A percentile compares a stretch with the other conserved stretches of the same genome.
phyloP scores from a whole-genome alignment of 108 stramenopile genomes.

The Fragilaria crotonensis region DNA sequence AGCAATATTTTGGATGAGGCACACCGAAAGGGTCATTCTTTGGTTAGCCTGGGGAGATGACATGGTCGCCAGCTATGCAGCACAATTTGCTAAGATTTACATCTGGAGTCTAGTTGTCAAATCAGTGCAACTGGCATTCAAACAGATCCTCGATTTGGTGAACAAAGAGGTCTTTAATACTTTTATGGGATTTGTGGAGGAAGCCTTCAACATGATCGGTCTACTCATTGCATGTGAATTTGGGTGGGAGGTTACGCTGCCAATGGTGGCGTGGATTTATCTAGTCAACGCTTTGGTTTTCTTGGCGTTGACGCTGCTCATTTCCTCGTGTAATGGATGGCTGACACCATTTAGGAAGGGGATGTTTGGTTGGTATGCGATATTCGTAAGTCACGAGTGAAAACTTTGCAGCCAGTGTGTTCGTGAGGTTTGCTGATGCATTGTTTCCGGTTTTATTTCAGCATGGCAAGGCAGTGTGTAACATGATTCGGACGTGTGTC shows the following conservation, averaged over 20 bases:
- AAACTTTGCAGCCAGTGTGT: not conserved
- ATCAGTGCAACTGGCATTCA: not conserved
- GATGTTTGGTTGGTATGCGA: constrained; percentile 22
- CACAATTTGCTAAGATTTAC: not conserved
- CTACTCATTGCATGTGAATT: not conserved
- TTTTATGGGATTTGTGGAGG: constrained; percentile 5
- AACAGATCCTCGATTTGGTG: not conserved
- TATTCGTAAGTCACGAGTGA: constrained; percentile 2
- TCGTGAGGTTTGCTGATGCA: not conserved
- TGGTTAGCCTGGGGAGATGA: constrained; percentile 16
- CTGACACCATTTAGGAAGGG: constrained; percentile 34
- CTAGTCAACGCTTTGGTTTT: not conserved
- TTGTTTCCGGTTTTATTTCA: constrained; percentile 5
- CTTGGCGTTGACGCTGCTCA: not conserved
- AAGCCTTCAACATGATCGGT: not conserved
- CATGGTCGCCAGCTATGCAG: not conserved
- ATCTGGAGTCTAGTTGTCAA: not conserved
- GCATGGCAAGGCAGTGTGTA: constrained; percentile 24
- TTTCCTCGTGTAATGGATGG: constrained; percentile 18
- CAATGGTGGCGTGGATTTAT: constrained; percentile 5
- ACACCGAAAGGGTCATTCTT: constrained; percentile 33
- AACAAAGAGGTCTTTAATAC: constrained; percentile 1
- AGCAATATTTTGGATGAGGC: constrained; percentile 25
- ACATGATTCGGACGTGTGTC: constrained; percentile 33
- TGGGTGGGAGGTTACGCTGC: not conserved